These are phyloP conservation scores for Rhynchospora tenuis DNA, from an alignment of 176 grass and related monocot species.

Conservation along the genomic window DNA sequence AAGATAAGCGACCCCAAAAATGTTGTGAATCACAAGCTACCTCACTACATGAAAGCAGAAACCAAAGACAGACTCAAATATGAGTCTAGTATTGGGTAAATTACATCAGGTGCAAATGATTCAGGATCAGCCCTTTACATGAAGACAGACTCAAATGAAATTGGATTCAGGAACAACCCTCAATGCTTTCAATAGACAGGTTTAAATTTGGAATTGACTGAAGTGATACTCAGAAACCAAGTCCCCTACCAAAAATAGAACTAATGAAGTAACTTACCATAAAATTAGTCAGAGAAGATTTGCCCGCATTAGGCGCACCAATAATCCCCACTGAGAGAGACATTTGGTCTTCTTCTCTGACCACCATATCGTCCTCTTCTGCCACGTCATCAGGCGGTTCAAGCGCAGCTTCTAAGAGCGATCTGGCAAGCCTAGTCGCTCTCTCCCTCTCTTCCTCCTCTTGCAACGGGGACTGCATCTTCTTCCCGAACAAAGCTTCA, in stretches of 20 bases:
- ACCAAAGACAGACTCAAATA: neutral
- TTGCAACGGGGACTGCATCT: neutral
- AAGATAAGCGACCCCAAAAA: neutral
- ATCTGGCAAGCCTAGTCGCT: constrained; percentile 51
- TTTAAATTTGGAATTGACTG: neutral
- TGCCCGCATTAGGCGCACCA: constrained; percentile 89
- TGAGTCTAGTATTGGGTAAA: neutral
- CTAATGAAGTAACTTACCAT: constrained; percentile 31
- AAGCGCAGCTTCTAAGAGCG: constrained; percentile 73
- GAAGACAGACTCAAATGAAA: neutral
- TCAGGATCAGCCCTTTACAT: neutral
- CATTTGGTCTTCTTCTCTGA: constrained; percentile 86
- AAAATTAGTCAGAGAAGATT: constrained; percentile 80
- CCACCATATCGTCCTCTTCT: constrained; percentile 41
- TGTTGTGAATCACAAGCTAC: neutral
- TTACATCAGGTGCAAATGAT: neutral
- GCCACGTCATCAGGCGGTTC: constrained; percentile 55
- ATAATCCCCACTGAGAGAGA: constrained; percentile 85
- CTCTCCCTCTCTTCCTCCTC: constrained; percentile 47
- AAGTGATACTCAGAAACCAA: neutral
- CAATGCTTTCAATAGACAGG: neutral
- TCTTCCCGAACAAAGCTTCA: constrained; percentile 57
- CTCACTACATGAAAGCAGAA: neutral
- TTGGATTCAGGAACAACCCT: neutral
- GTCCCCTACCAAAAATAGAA: neutral